Conservation (phyloP, 2,329 filamentous ascomycete species). For the Aspergillus quadricinctus region DNA sequence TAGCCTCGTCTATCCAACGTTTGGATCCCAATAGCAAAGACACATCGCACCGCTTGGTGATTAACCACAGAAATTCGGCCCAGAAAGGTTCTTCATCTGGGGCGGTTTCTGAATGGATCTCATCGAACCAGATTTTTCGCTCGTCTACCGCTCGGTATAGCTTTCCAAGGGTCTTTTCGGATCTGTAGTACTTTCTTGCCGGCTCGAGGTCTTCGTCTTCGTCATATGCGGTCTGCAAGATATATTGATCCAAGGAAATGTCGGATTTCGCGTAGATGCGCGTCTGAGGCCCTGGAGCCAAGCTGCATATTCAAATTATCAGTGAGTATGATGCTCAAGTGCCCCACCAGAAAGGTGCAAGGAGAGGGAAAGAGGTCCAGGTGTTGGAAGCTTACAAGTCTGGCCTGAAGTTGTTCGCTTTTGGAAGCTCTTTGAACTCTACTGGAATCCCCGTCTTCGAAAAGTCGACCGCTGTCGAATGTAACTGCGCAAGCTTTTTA, state of each 20-base stretch:
- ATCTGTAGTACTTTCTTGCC: slow-evolving; percentile 58
- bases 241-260: slow-evolving; percentile 41
- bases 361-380: not conserved
- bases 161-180: slow-evolving; percentile 63
- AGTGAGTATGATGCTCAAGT: not conserved
- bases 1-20: slow-evolving; percentile 12
- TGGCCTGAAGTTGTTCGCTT: slow-evolving; percentile 40
- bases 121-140: slow-evolving; percentile 47
- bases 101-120: slow-evolving; percentile 8
- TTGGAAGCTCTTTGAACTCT: slow-evolving; percentile 43
- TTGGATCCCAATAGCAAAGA: slow-evolving; percentile 8
- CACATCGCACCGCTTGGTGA: slow-evolving; percentile 4
- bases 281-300: slow-evolving; percentile 22
- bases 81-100: slow-evolving; percentile 10
- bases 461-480: slow-evolving; percentile 70
- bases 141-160: slow-evolving; percentile 73
- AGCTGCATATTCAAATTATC: slow-evolving; percentile 5
- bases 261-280: slow-evolving; percentile 37
- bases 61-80: slow-evolving; percentile 7
- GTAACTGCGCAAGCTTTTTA: slow-evolving; percentile 55
- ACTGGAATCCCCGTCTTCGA: slow-evolving; percentile 67
- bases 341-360: too few relatives aligned
- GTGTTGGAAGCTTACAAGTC: slow-evolving; percentile 49
- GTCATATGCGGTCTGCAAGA: slow-evolving; percentile 45
- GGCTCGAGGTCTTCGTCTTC: slow-evolving; percentile 45